These are phyloP conservation scores for Garcia nutans DNA, from an alignment of 345 rosid species.

Conservation along the genomic window DNA sequence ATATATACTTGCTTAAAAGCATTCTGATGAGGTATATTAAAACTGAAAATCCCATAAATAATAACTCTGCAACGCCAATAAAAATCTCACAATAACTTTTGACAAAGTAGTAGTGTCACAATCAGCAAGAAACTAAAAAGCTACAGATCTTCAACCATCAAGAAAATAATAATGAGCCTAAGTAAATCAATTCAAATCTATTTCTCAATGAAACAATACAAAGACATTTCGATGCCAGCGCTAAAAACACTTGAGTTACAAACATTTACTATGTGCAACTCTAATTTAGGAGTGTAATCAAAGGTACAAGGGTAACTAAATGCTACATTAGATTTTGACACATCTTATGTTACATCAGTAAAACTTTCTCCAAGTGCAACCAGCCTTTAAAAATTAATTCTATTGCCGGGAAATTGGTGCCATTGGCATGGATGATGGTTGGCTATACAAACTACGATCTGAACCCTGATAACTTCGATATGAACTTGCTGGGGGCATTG, in stretches of 20 bases:
- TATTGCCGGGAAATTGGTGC: constrained; percentile 73
- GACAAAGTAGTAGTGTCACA: not conserved
- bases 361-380: constrained; percentile 5
- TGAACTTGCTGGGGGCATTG: constrained; percentile 43
- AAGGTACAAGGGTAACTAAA: constrained; percentile 13
- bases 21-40: too few relatives aligned
- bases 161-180: not conserved
- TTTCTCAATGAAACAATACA: constrained; percentile 17
- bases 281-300: constrained; percentile 23
- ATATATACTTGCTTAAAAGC: too few relatives aligned
- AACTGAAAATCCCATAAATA: too few relatives aligned
- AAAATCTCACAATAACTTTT: too few relatives aligned
- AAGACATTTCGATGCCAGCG: not conserved
- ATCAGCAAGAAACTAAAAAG: not conserved
- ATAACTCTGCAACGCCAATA: too few relatives aligned
- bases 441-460: constrained; percentile 63
- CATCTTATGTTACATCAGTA: not conserved
- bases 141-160: not conserved
- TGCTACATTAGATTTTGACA: constrained; percentile 15
- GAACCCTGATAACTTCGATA: constrained; percentile 65
- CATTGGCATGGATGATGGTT: constrained; percentile 54
- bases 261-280: constrained; percentile 35
- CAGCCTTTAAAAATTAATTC: constrained; percentile 7
- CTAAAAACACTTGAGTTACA: constrained; percentile 20
- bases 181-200: constrained; percentile 5